Base-by-base conservation (phyloP, 768 basidiomycete species). In the Russula vinacea region DNA sequence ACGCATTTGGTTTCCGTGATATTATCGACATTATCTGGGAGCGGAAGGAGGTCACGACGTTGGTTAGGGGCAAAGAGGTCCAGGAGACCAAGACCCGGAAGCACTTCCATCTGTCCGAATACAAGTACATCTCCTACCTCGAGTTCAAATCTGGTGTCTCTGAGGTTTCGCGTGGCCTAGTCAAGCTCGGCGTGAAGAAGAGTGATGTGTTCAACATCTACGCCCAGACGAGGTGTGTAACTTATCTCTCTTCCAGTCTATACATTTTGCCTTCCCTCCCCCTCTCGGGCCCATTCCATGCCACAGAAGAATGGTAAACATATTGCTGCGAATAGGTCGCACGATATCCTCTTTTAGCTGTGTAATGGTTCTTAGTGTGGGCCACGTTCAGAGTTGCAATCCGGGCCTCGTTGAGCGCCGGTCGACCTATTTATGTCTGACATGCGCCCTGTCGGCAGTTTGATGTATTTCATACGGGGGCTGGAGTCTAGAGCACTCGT, bases 61-160 rank as follows among this genome's bases (percentile, higher is more conserved):
- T 79, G 35, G 85, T 94, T 49, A 87, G 81, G 5, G 96, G 95
- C 37, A 87, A 94, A 74, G 84, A 93, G 74, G 80, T 87, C 35
- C 85, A 76, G 3, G 90, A 98, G 80, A 92, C 78, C 74, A 99
- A 99, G 84, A 92, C 81, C 62, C 98, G 96, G 96, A 92, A 89
- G 73, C 98, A 89, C 76, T 99, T 92, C 76, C 83, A 94, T 75
- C 82, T 98, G 62, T 89, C 88, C 75, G 89, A 89, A 66, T 98
- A 89, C 82, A 84, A 92, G 76, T 98, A 87, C 74, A 76, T 89
- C 71, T 84, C 75, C 58, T 98, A 84, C 74, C 69, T 87, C 66
- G 84, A 93, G 69, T 79, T 95, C 65, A 80, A 86, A 71, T 82
- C 85, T 32, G 76, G 79, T 5, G 83, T 89, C 5, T 78, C 78